Evolutionary conservation across 1,284 basidiomycete genomes (phyloP).

Genomic region (Ceratobasidium sp.): DNA sequence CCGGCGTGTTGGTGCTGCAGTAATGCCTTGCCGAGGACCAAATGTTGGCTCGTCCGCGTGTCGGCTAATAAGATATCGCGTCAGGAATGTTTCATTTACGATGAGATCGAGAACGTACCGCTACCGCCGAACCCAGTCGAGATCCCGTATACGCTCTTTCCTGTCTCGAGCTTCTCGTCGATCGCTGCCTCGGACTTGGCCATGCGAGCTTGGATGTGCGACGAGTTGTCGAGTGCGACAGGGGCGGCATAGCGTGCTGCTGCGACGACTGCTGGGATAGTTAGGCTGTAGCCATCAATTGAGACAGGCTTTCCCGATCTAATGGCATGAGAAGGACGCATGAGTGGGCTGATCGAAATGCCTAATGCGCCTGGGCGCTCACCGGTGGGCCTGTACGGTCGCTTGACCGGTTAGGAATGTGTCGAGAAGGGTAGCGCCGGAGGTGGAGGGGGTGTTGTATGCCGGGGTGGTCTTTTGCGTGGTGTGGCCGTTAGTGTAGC

Average conservation of each 20-base stretch:
- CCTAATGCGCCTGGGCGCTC: constrained; percentile 7
- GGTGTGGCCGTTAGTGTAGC: constrained; percentile 20
- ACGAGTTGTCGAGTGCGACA: constrained; percentile 68
- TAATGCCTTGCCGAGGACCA: constrained; percentile 79
- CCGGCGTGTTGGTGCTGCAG: constrained; percentile 85
- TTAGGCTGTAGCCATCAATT: constrained; percentile 77
- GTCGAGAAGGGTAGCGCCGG: constrained; percentile 31
- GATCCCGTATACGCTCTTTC: constrained; percentile 78
- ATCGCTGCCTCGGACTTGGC: constrained; percentile 73
- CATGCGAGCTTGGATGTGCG: constrained; percentile 65
- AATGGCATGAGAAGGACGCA: not conserved
- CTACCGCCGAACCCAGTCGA: constrained; percentile 48
- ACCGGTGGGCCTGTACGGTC: constrained; percentile 44
- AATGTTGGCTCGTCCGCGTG: constrained; percentile 77
- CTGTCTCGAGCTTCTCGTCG: constrained; percentile 73
- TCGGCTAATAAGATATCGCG: constrained; percentile 61
- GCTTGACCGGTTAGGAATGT: constrained; percentile 44
- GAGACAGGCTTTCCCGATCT: constrained; percentile 60
- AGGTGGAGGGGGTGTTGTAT: not conserved
- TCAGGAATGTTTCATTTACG: constrained; percentile 1
- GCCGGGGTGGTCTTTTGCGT: constrained; percentile 14
- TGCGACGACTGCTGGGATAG: constrained; percentile 80
- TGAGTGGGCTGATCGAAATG: constrained; percentile 35
- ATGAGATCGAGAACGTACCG: constrained; percentile 33
- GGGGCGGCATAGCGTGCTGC: constrained; percentile 72